Evolutionary conservation across 2,329 filamentous ascomycete genomes (phyloP), one percentile per base, ranked within the genome.

Genomic region (Macrophomina tecta): DNA sequence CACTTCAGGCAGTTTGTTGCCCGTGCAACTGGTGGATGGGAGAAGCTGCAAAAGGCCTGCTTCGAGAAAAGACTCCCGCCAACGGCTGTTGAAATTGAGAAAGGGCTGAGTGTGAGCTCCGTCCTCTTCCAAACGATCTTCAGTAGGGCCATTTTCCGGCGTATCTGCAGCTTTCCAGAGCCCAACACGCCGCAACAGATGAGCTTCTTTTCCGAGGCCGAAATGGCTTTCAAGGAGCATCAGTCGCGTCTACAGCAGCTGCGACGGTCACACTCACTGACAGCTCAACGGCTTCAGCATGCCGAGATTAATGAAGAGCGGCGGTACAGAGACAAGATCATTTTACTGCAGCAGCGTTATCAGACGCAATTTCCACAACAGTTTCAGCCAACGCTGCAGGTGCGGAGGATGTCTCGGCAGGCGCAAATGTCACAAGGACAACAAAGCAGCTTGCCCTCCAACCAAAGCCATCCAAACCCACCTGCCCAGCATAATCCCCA

Each of bases 71-170:
- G 69, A 1, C 85, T 82, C 70, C 88, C 88, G 3, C 84, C 87
- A 5, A 76, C 88, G n/a, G 81, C 86, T 40, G 80, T 82, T 64
- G 88, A 90, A 70, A 76, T 91, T 34, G 73, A 81, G 4, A 72
- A 74, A n/a, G 70, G 75, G 12, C 79, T 90, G 42, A 72, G 74
- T 5, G 73, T 89, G 12, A 73, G 73, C 7, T 90, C 88, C 0
- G 73, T 78, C 0, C 79, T 83, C 1, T 75, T 91, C 6, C 85
- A 88, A 70, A 75, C 74, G 1, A 83, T 87, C 34, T 75, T 87
- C 3, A 90, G 89, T 71, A 82, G 81, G 32, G 80, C 83, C 4
- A 79, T 81, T 11, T 73, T 83, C 56, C 82, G 85, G 18, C 67
- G 67, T 46, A 79, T 84, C n/a, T 76, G 85, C 58, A 48, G 46